Evolutionary conservation across 805 yeast genomes (phyloP).

Genomic region (Cyberlindnera samutprakarnensis): DNA sequence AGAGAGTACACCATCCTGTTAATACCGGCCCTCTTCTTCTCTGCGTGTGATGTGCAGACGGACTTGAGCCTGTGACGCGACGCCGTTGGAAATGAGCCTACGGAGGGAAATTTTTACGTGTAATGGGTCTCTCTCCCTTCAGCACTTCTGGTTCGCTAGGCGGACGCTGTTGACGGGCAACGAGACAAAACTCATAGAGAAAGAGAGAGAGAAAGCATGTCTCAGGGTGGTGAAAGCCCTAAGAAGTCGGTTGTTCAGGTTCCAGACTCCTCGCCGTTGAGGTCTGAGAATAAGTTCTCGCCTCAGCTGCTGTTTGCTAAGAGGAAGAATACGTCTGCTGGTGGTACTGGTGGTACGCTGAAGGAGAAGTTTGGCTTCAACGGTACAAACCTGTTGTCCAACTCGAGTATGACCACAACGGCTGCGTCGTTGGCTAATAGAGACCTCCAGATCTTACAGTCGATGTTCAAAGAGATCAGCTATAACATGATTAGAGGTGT

Average conservation of each 20-base stretch:
- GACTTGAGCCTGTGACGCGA: too few species aligned
- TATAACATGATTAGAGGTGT: conserved; percentile 30
- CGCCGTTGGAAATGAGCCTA: too few species aligned
- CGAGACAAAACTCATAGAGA: too few species aligned
- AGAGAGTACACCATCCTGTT: too few species aligned
- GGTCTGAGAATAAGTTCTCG: conserved; percentile 12
- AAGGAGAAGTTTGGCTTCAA: conserved; percentile 37
- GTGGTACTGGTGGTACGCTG: conserved; percentile 15
- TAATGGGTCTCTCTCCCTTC: too few species aligned
- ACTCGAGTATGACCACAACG: conserved; percentile 5
- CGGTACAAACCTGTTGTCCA: conserved; percentile 18
- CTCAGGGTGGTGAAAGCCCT: too few species aligned
- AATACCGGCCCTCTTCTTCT: too few species aligned
- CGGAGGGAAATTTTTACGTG: too few species aligned
- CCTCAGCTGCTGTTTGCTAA: conserved; percentile 11
- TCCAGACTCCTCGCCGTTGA: conserved; percentile 42
- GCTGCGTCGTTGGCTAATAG: conserved; percentile 9
- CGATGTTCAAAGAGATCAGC: conserved; percentile 27
- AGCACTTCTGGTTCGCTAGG: too few species aligned
- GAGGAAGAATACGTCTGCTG: conserved; percentile 3
- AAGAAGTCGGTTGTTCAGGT: conserved; percentile 34
- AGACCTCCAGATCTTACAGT: conserved; percentile 18
- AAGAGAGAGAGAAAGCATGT: too few species aligned
- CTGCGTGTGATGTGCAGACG: too few species aligned
- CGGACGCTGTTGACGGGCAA: too few species aligned